Conservation (phyloP, 805 yeast genomes). For the Saccharomycopsis malanga region DNA sequence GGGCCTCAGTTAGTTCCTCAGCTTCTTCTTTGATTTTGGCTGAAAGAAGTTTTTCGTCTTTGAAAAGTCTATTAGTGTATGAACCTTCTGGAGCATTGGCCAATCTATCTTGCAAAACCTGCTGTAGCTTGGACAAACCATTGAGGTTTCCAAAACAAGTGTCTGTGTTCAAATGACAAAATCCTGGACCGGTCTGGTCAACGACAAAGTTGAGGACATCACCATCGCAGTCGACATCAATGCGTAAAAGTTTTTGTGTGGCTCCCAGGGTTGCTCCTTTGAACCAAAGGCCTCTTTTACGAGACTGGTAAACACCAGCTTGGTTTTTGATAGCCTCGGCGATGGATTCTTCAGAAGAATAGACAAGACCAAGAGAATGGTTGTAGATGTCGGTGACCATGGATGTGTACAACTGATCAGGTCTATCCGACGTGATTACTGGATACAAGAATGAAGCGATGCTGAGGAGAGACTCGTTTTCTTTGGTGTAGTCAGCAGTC, state of each 20-base stretch:
- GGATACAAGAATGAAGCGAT: conserved; percentile 42
- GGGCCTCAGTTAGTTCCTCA: conserved; percentile 89
- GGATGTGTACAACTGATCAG: conserved; percentile 80
- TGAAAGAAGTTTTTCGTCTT: conserved; percentile 63
- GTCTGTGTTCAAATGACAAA: conserved; percentile 74
- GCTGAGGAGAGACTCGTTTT: conserved; percentile 26
- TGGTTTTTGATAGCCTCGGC: conserved; percentile 71
- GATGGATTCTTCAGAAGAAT: conserved; percentile 79
- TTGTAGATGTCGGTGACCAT: conserved; percentile 65
- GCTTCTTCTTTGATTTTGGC: conserved; percentile 96
- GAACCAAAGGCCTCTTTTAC: conserved; percentile 87
- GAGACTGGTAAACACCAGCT: conserved; percentile 90
- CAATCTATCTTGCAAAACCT: conserved; percentile 55
- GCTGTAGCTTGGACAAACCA: conserved; percentile 67
- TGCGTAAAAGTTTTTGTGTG: conserved; percentile 62
- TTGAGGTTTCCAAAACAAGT: conserved; percentile 72
- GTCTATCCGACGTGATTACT: conserved; percentile 68
- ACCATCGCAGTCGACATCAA: conserved; percentile 84
- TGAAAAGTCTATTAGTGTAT: conserved; percentile 84
- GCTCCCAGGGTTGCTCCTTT: conserved; percentile 97
- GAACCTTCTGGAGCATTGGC: conserved; percentile 80
- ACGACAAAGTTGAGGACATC: conserved; percentile 87
- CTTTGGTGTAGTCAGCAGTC: conserved; percentile 12
- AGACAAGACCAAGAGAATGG: conserved; percentile 81
- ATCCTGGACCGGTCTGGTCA: conserved; percentile 78